Evolutionary conservation across 2,329 filamentous ascomycete species (phyloP).

Genomic region (Emergomyces orientalis): DNA sequence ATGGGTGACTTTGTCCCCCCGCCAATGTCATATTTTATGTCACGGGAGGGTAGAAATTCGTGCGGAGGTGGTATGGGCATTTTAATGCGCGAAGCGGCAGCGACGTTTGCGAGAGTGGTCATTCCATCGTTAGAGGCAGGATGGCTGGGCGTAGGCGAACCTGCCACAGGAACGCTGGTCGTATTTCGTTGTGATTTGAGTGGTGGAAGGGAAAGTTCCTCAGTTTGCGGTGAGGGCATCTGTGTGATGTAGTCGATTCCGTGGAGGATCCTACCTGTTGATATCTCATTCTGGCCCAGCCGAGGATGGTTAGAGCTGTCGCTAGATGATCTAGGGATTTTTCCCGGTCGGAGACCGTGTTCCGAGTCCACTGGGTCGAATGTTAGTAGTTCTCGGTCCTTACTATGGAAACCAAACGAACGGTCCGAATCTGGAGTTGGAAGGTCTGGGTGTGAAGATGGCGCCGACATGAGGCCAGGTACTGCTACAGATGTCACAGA

Average conservation of each 20-base stretch:
- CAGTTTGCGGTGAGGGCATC: conserved; percentile 12
- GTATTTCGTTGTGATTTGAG: conserved; percentile 10
- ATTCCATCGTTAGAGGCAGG: conserved; percentile 10
- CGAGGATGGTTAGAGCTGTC: background rate
- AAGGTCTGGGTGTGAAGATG: conserved; percentile 1
- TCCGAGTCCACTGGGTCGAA: conserved; percentile 1
- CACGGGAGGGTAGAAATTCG: background rate
- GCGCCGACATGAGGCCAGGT: background rate
- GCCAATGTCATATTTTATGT: conserved; percentile 9
- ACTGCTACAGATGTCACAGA: conserved; percentile 3
- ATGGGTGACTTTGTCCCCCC: conserved; percentile 6
- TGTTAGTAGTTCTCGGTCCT: background rate
- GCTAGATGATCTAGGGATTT: conserved; percentile 7
- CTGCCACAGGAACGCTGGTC: background rate
- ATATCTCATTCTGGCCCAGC: background rate
- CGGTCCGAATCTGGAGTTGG: conserved; percentile 8
- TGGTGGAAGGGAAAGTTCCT: conserved; percentile 15
- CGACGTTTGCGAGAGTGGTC: conserved; percentile 9
- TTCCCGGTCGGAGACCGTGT: background rate
- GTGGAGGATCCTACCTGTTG: conserved; percentile 12
- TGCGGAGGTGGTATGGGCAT: background rate
- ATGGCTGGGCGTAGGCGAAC: conserved; percentile 7
- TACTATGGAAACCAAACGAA: conserved; percentile 1
- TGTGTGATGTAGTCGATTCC: conserved; percentile 16
- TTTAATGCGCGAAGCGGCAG: conserved; percentile 4